phyloP scores from a whole-genome alignment of 345 rosid genomes.

The Rhizophora mangle region DNA sequence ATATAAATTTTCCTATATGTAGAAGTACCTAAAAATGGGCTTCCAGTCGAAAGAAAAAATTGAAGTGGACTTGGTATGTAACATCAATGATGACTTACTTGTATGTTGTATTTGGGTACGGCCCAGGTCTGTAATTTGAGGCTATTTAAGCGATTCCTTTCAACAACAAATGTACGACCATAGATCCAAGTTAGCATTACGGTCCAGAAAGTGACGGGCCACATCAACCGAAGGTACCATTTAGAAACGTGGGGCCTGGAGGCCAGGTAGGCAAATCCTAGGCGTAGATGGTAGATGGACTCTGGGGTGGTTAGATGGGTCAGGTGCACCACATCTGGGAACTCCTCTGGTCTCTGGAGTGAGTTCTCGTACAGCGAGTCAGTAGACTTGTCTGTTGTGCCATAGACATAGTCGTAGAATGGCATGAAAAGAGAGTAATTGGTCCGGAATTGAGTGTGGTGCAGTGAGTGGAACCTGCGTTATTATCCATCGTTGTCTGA shows the following conservation, averaged over 20 bases:
- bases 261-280: slow-evolving; percentile 60
- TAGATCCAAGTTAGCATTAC: slow-evolving; percentile 43
- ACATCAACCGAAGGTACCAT: slow-evolving; percentile 49
- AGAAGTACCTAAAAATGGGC: background rate
- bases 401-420: slow-evolving; percentile 23
- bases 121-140: slow-evolving; percentile 67
- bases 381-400: slow-evolving; percentile 16
- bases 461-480: slow-evolving; percentile 27
- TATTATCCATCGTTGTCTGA: background rate
- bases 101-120: slow-evolving; percentile 57
- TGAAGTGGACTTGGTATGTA: too few species aligned
- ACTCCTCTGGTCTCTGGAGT: slow-evolving; percentile 39
- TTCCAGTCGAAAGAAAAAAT: background rate
- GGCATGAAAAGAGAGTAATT: slow-evolving; percentile 33
- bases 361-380: slow-evolving; percentile 13
- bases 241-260: slow-evolving; percentile 42
- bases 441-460: slow-evolving; percentile 30
- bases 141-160: slow-evolving; percentile 46
- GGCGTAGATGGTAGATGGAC: slow-evolving; percentile 56
- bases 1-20: too few species aligned
- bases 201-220: slow-evolving; percentile 60
- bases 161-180: slow-evolving; percentile 43
- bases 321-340: slow-evolving; percentile 54
- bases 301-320: slow-evolving; percentile 59
- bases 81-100: slow-evolving; percentile 30